Evolutionary conservation across 2,329 filamentous ascomycete species (phyloP), one percentile per base, ranked within the genome.

Genomic region (Rhynchosporium agropyri): DNA sequence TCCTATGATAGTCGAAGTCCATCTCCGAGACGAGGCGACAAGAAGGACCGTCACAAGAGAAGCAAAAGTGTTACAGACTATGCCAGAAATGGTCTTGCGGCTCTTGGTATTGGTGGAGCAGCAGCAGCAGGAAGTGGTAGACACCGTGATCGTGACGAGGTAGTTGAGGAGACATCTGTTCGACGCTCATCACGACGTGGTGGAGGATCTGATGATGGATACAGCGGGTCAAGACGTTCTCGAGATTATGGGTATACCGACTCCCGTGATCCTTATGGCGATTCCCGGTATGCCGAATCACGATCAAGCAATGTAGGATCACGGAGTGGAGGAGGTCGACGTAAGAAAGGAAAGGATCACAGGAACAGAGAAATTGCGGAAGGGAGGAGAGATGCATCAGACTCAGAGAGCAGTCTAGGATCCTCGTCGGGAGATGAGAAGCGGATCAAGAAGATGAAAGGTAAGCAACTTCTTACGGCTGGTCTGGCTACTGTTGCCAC

Each of bases 401-500:
- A 78, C 64, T 78, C 74, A 71, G 78, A 80, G 73, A 80, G 78
- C 77, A 77, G 79, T 76, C 77, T 83, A 65, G 82, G 82, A 61
- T 82, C 80, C 67, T 84, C 83, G 73, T 81, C 81, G 70, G 86
- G 87, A 72, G 85, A 89, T 77, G 85, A 87, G 72, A 79, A 82
- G 68, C 77, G 79, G 71, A 79, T 81, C 60, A 89, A 86, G 76
- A 87, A 88, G 73, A 81, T 88, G 78, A 81, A 81, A 78, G 83
- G 84, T 75, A 88, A 88, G 76, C 84, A 88, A 79, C 75, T 88
- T 71, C 73, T 89, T 67, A 88, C 86, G 68, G 83, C 85, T 60
- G 86, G 87, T 66, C 77, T 89, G 63, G 87, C 87, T 60, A 86
- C 85, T 62, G 82, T 89, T 63, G 87, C 87, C 43, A 89, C 87